A percentile compares a stretch with the other conserved stretches of the same genome.
phyloP scores from a whole-genome alignment of 345 rosid species.

The Dipteronia dyeriana region DNA sequence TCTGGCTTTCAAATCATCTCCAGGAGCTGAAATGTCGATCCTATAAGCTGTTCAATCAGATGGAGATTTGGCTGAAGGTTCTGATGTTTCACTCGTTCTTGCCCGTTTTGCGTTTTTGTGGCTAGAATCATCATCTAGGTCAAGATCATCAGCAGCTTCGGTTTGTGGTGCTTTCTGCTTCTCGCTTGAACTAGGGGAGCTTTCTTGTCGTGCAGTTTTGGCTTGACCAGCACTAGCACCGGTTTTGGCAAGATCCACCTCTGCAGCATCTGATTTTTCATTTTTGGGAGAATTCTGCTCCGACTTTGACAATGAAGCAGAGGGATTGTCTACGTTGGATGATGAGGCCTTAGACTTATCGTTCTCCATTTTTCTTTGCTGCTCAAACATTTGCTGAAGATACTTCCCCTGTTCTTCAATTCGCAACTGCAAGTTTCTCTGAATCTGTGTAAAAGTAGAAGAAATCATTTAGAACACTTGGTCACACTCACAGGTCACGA shows the following conservation, averaged over 20 bases:
- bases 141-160: not conserved
- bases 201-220: not conserved
- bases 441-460: constrained; percentile 53
- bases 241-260: constrained; percentile 11
- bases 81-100: constrained; percentile 16
- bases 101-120: constrained; percentile 21
- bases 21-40: not conserved
- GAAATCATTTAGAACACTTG: too few species aligned
- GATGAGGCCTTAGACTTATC: constrained; percentile 25
- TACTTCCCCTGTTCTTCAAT: constrained; percentile 85
- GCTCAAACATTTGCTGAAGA: constrained; percentile 63
- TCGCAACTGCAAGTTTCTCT: constrained; percentile 72
- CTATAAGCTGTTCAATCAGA: not conserved
- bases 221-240: not conserved
- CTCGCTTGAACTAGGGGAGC: constrained; percentile 4
- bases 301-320: not conserved
- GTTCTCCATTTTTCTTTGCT: constrained; percentile 40
- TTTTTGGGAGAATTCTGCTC: constrained; percentile 4
- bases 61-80: not conserved
- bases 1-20: not conserved
- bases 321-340: constrained; percentile 4
- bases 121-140: not conserved
- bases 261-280: constrained; percentile 13
- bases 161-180: constrained; percentile 22
- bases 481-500: too few species aligned